These are phyloP conservation scores for Fonsecaea erecta DNA, from an alignment of 2,329 filamentous ascomycete species.

Conservation along the genomic window DNA sequence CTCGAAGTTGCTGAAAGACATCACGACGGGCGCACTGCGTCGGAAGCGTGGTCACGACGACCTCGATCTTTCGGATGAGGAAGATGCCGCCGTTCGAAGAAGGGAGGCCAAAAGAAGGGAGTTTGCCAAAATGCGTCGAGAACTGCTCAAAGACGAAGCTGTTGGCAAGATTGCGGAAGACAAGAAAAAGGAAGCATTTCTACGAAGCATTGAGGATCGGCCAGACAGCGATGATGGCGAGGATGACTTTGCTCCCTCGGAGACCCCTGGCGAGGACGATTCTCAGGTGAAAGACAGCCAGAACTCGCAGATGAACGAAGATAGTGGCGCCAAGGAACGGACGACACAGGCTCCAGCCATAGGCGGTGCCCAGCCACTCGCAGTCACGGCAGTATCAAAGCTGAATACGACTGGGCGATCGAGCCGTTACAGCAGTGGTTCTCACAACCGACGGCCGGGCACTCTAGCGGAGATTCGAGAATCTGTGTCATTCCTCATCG, in stretches of 20 bases:
- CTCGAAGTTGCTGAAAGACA: constrained; percentile 88
- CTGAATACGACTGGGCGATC: constrained; percentile 62
- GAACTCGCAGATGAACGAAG: constrained; percentile 39
- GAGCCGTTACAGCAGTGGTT: constrained; percentile 67
- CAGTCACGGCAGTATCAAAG: constrained; percentile 52
- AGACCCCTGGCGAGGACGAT: constrained; percentile 43
- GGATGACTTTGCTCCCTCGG: constrained; percentile 63
- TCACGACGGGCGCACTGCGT: constrained; percentile 84
- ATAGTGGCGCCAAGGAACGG: constrained; percentile 46
- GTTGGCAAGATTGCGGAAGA: constrained; percentile 89
- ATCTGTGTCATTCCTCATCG: constrained; percentile 80
- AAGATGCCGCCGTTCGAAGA: constrained; percentile 79
- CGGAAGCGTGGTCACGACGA: constrained; percentile 78
- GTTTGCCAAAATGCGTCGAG: constrained; percentile 89
- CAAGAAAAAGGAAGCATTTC: constrained; percentile 85
- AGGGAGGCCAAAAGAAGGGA: constrained; percentile 82
- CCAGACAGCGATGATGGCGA: constrained; percentile 73
- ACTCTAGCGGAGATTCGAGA: constrained; percentile 81
- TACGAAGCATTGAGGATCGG: constrained; percentile 84
- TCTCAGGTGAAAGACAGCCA: constrained; percentile 26
- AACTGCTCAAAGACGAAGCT: constrained; percentile 84
- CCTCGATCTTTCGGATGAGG: constrained; percentile 85
- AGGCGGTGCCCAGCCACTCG: constrained; percentile 40
- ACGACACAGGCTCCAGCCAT: constrained; percentile 40
- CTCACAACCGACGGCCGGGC: constrained; percentile 72